Evolutionary conservation across 139 green algal species (phyloP).

Genomic region (Chlamydomonas sphaeroides): DNA sequence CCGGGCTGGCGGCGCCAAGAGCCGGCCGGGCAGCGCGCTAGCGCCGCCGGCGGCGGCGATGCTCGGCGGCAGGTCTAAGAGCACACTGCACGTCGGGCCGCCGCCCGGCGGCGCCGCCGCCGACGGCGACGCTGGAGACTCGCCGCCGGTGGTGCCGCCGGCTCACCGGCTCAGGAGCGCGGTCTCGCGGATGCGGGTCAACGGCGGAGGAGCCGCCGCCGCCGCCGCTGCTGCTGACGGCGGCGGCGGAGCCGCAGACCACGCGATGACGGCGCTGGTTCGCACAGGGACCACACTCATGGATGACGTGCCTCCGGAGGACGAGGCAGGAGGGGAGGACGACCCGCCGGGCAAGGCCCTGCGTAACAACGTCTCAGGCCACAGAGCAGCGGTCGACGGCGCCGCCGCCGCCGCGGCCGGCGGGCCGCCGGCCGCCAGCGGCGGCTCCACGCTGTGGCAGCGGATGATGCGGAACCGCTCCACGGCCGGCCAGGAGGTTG

Average conservation of each 20-base stretch:
- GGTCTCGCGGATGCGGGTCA: background rate
- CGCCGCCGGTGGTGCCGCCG: background rate
- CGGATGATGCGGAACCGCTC: background rate
- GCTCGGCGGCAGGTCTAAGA: too few species aligned
- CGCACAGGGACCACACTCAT: too few species aligned
- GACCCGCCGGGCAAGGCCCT: too few species aligned
- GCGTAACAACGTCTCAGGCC: too few species aligned
- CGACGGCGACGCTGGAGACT: background rate
- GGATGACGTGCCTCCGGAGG: too few species aligned
- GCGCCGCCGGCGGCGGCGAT: background rate
- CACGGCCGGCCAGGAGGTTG: background rate
- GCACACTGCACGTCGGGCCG: too few species aligned
- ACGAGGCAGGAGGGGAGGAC: too few species aligned
- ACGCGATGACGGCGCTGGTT: too few species aligned
- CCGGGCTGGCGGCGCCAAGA: background rate
- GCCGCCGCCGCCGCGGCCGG: background rate
- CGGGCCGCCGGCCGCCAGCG: too few species aligned
- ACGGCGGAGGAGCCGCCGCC: background rate
- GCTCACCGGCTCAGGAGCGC: background rate
- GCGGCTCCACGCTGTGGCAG: background rate
- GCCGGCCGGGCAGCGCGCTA: slow-evolving; percentile 5
- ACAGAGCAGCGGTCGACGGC: too few species aligned
- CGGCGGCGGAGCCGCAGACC: background rate
- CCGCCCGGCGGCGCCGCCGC: background rate
- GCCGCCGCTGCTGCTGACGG: background rate